Evolutionary conservation across 495 filamentous ascomycete species (phyloP).

Genomic region (Penicillium pulvis): DNA sequence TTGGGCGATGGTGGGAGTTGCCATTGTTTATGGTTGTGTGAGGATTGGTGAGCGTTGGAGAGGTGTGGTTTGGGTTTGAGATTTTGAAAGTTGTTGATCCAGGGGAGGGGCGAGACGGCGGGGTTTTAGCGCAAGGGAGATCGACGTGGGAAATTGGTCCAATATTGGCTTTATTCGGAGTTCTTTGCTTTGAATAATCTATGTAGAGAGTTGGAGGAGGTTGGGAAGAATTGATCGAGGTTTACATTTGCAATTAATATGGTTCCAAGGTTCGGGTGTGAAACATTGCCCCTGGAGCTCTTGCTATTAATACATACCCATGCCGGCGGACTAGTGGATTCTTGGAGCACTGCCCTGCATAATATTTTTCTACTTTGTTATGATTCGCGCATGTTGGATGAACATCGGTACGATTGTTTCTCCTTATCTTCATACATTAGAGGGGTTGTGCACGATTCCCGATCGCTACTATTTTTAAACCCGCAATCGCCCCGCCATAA

Average conservation of each 20-base stretch:
- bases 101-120: constrained; percentile 22
- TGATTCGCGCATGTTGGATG: neutral
- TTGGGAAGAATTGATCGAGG: neutral
- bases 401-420: neutral
- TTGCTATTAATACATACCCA: constrained; percentile 19
- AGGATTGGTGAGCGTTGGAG: constrained; percentile 4
- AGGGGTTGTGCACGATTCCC: neutral
- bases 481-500: constrained; percentile 9
- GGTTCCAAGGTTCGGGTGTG: constrained; percentile 14
- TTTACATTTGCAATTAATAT: constrained; percentile 8
- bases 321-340: neutral
- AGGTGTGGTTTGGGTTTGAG: constrained; percentile 4
- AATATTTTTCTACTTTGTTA: neutral
- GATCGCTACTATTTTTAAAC: constrained; percentile 19
- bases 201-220: constrained; percentile 1
- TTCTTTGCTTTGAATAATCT: neutral
- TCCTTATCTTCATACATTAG: neutral
- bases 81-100: constrained; percentile 6
- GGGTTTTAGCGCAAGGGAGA: constrained; percentile 26
- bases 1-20: constrained; percentile 17
- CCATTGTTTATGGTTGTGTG: constrained; percentile 12
- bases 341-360: neutral
- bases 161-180: neutral
- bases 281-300: constrained; percentile 15
- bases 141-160: constrained; percentile 9